Evolutionary conservation across 768 basidiomycete species (phyloP), one percentile per base, ranked within the genome.

Genomic region (Glaciozyma martinii): DNA sequence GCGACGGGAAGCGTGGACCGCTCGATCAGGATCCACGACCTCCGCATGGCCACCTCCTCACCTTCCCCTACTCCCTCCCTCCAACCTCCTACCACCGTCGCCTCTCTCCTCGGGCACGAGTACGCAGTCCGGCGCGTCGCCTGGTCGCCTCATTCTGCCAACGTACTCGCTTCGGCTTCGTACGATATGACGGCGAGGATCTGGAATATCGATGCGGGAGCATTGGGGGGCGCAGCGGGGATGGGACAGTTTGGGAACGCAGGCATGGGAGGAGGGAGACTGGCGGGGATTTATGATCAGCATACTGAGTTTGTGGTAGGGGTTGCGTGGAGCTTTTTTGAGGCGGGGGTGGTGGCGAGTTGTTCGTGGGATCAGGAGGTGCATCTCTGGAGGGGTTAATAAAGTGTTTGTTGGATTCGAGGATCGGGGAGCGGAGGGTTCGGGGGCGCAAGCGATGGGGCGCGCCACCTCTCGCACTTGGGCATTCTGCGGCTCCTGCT

Each of bases 241-340:
- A 60, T 29, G 49, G 62, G 47, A 60, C 57, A 47, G 44, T 53
- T 62, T 62, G 75, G 47, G 46, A 79, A 85, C 15, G 71, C 75
- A 2, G 80, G 30, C 80, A 80, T 30, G 78, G 77, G 29, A 78
- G 77, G 29, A 78, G 82, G 60, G 76, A 80, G 3, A 87, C 62
- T 72, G 27, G 74, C 87, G 64, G 76, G 85, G 65, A 86, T 91
- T 42, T 87, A 95, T 74, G 86, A 90, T 74, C 80, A 85, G 9
- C 94, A 98, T 74, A 93, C 89, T 3, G 94, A 98, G 78, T 97
- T 98, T 76, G 90, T 94, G 29, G 88, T 88, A 49, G 93, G 90
- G 0, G 86, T 88, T 73, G 82, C 83, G 55, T 95, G 93, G 92
- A 90, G 89, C n/a, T 76, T 95, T 71, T 92, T 85, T 68, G 90